phyloP scores from a whole-genome alignment of 106 monocot species.

The Dioscorea alata region DNA sequence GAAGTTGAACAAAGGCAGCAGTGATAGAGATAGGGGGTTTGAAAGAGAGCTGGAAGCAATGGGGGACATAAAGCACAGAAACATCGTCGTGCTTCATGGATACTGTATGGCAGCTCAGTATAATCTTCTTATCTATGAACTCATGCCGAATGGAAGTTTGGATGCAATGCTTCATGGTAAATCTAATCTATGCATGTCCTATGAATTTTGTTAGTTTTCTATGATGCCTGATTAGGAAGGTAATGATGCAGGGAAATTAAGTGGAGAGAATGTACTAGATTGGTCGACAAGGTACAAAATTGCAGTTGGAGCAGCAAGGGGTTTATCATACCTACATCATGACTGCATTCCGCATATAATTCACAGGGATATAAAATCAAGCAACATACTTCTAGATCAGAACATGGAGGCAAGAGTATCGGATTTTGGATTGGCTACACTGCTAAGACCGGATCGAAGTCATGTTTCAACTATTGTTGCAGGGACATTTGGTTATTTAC shows the following conservation, averaged over 20 bases:
- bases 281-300: slow-evolving; percentile 66
- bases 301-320: slow-evolving; percentile 69
- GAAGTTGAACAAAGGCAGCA: slow-evolving; percentile 67
- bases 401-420: slow-evolving; percentile 80
- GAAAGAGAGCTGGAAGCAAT: slow-evolving; percentile 75
- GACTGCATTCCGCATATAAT: slow-evolving; percentile 86
- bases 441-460: slow-evolving; percentile 53
- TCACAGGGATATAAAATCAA: slow-evolving; percentile 90
- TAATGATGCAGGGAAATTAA: slow-evolving; percentile 32
- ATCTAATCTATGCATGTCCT: not conserved
- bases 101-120: slow-evolving; percentile 59
- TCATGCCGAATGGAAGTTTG: slow-evolving; percentile 85
- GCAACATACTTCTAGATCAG: slow-evolving; percentile 81
- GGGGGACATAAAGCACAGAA: slow-evolving; percentile 88
- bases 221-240: not conserved
- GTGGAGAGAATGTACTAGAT: slow-evolving; percentile 38
- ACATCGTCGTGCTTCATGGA: slow-evolving; percentile 75
- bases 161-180: slow-evolving; percentile 68
- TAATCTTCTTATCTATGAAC: slow-evolving; percentile 84
- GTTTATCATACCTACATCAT: slow-evolving; percentile 77
- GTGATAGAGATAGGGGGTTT: slow-evolving; percentile 55
- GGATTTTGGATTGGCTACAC: slow-evolving; percentile 81
- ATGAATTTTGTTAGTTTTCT: not conserved
- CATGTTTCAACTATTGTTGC: slow-evolving; percentile 85
- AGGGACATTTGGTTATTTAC: slow-evolving; percentile 83